Conservation (phyloP, 2,329 filamentous ascomycete genomes). For the Torrubiellomyces zombiae region DNA sequence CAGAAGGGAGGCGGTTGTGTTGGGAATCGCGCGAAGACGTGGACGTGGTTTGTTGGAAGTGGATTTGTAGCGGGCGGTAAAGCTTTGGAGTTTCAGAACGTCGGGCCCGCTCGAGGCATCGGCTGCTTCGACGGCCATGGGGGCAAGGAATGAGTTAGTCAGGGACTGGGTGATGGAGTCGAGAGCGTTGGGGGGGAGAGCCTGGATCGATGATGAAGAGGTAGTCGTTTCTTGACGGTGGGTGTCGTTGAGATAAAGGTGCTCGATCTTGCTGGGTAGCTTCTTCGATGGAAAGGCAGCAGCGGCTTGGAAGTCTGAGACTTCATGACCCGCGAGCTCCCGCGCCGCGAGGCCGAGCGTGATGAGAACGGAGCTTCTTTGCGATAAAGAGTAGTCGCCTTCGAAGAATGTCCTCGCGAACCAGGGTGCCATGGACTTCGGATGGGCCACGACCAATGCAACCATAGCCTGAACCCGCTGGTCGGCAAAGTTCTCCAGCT, state of each 20-base stretch:
- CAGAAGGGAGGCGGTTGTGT: constrained; percentile 63
- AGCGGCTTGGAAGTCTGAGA: constrained; percentile 30
- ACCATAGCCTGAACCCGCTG: constrained; percentile 67
- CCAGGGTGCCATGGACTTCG: constrained; percentile 65
- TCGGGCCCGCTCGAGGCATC: constrained; percentile 67
- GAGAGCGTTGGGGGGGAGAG: constrained; percentile 41
- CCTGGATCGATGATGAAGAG: constrained; percentile 23
- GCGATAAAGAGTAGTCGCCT: constrained; percentile 77
- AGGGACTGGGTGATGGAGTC: constrained; percentile 51
- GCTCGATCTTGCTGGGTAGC: constrained; percentile 58
- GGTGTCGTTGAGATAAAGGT: constrained; percentile 39
- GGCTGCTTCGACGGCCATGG: constrained; percentile 66
- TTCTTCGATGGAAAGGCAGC: constrained; percentile 63
- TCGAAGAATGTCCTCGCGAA: constrained; percentile 76
- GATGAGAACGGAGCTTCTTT: constrained; percentile 67
- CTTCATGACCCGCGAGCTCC: constrained; percentile 66
- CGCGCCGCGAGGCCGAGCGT: constrained; percentile 67
- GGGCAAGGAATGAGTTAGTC: constrained; percentile 58
- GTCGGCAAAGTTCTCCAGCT: constrained; percentile 62
- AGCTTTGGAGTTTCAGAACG: constrained; percentile 74
- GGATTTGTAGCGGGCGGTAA: constrained; percentile 43
- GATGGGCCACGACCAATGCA: constrained; percentile 60
- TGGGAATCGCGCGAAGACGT: constrained; percentile 44
- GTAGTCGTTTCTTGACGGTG: constrained; percentile 7
- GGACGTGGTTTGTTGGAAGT: constrained; percentile 17